These are phyloP conservation scores for Penicillium cosmopolitanum DNA, from an alignment of 495 filamentous ascomycete genomes.

Conservation along the genomic window DNA sequence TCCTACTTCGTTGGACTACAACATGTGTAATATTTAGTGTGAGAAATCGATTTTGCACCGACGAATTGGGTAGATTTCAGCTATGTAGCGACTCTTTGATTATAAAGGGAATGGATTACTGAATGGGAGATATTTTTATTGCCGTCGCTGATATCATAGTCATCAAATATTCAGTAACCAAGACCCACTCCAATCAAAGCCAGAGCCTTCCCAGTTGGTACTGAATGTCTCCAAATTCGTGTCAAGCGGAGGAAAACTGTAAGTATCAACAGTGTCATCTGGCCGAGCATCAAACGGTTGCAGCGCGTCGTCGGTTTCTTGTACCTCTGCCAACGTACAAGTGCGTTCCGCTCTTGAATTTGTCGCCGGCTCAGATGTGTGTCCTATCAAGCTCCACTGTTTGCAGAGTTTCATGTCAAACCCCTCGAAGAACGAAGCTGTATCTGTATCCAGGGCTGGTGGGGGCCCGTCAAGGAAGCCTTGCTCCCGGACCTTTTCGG, in stretches of 20 bases:
- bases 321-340: conserved; percentile 29
- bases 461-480: conserved; percentile 24
- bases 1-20: no score
- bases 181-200: conserved; percentile 36
- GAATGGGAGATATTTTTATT: conserved; percentile 39
- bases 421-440: conserved; percentile 32
- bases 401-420: conserved; percentile 32
- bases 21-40: no score
- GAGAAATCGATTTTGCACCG: no score
- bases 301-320: conserved; percentile 15
- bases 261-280: conserved; percentile 17
- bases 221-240: conserved; percentile 25
- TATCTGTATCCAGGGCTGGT: conserved; percentile 25
- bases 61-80: neutral
- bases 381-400: conserved; percentile 32
- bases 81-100: no score
- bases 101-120: no score
- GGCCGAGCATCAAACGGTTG: conserved; percentile 16
- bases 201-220: conserved; percentile 33
- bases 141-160: neutral
- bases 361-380: conserved; percentile 16
- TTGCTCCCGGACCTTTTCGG: conserved; percentile 32
- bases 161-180: conserved; percentile 29
- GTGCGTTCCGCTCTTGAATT: conserved; percentile 11
- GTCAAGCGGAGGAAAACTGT: conserved; percentile 21